phyloP scores from a whole-genome alignment of 2,329 filamentous ascomycete genomes.

The Zasmidium angulare region DNA sequence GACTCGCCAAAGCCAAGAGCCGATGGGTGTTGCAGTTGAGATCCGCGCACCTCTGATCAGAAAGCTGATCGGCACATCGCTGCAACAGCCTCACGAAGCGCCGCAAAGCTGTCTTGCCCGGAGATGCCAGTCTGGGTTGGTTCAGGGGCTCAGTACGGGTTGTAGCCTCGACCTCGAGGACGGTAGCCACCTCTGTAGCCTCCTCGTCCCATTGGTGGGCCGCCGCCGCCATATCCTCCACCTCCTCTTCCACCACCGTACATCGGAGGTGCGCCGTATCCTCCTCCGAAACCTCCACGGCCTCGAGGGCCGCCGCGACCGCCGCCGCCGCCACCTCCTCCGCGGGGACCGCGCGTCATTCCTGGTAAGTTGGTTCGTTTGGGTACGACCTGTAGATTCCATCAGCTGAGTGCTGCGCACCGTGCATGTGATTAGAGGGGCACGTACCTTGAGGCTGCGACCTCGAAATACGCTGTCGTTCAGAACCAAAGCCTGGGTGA shows the following conservation, averaged over 20 bases:
- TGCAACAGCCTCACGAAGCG: neutral
- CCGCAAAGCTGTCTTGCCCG: neutral
- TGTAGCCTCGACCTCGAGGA: constrained; percentile 37
- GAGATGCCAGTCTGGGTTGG: neutral
- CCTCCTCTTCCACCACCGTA: constrained; percentile 22
- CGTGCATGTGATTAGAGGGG: too few species aligned
- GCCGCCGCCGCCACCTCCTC: constrained; percentile 61
- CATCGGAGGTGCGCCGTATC: constrained; percentile 29
- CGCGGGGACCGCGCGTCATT: constrained; percentile 85
- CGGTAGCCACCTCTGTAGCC: constrained; percentile 41
- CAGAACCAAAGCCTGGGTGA: constrained; percentile 88
- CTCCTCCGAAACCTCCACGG: constrained; percentile 47
- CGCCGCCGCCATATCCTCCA: constrained; percentile 42
- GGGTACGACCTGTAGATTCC: constrained; percentile 64
- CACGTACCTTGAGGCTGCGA: constrained; percentile 83
- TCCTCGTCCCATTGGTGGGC: constrained; percentile 18
- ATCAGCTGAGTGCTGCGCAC: constrained; percentile 1
- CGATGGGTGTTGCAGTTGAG: neutral
- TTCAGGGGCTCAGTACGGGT: constrained; percentile 35
- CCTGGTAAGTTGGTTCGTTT: constrained; percentile 97
- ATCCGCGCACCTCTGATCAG: neutral
- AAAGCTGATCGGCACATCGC: neutral
- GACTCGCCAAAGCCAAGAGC: neutral
- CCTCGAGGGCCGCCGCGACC: constrained; percentile 52
- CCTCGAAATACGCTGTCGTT: constrained; percentile 97